Conservation (phyloP, 2,329 filamentous ascomycete species). For the Fusarium compactum region DNA sequence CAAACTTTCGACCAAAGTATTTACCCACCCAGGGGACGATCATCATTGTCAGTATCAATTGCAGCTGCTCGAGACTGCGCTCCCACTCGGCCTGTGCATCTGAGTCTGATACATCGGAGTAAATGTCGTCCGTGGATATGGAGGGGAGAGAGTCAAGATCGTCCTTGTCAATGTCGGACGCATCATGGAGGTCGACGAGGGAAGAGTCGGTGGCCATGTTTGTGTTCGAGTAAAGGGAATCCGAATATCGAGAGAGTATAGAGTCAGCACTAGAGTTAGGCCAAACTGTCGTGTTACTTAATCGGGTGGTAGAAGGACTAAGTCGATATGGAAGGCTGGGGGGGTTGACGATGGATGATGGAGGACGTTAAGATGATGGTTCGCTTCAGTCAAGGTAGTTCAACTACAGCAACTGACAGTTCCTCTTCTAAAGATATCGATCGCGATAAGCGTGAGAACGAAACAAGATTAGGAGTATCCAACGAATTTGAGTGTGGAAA, state of each 20-base stretch:
- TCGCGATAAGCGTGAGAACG: background rate
- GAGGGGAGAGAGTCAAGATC: conserved; percentile 75
- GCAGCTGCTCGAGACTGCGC: conserved; percentile 91
- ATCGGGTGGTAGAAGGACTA: background rate
- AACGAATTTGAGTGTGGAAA: background rate
- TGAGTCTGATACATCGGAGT: conserved; percentile 70
- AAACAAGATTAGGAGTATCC: background rate
- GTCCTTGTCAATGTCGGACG: conserved; percentile 61
- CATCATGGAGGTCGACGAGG: conserved; percentile 63
- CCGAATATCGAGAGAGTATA: background rate
- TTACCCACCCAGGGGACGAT: conserved; percentile 94
- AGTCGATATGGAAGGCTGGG: conserved; percentile 3
- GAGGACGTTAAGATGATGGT: conserved; percentile 33
- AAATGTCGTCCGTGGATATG: conserved; percentile 67
- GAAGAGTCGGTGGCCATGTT: conserved; percentile 61
- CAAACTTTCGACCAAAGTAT: conserved; percentile 93
- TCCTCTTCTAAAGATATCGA: background rate
- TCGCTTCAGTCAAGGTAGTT: conserved; percentile 16
- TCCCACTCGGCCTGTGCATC: conserved; percentile 97
- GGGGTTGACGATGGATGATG: conserved; percentile 10
- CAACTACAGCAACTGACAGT: conserved; percentile 2
- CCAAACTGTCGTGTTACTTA: background rate
- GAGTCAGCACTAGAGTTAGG: background rate
- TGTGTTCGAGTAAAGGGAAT: background rate
- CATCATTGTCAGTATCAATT: conserved; percentile 93